Conservation (phyloP, 257 asterid species). For the Solanum virginianum region DNA sequence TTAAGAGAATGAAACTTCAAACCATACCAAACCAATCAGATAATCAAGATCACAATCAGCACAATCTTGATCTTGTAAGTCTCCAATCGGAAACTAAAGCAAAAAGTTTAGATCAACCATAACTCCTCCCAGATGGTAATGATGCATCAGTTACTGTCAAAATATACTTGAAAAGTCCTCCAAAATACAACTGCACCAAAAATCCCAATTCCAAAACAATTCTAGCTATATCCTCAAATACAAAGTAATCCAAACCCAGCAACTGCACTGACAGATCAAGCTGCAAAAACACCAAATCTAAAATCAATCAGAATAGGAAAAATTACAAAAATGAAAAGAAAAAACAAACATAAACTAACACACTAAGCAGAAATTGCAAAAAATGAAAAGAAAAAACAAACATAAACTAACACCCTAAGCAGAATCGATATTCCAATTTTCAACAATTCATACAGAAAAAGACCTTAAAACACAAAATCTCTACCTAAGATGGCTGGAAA, state of each 20-base stretch:
- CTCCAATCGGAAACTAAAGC: background rate
- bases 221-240: conserved; percentile 1
- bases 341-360: background rate
- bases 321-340: background rate
- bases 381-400: background rate
- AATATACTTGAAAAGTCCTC: conserved; percentile 7
- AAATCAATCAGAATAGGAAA: background rate
- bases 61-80: background rate
- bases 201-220: background rate
- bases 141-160: conserved; percentile 15
- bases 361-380: background rate
- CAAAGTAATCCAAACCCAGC: conserved; percentile 13
- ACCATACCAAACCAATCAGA: background rate
- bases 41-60: background rate
- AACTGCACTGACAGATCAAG: conserved; percentile 24
- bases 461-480: background rate
- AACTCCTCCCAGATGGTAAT: background rate
- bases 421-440: background rate
- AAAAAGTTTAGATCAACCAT: conserved; percentile 19
- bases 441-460: background rate
- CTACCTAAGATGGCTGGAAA: background rate
- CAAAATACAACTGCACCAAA: conserved; percentile 8
- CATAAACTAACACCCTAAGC: background rate
- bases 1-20: background rate
- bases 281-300: conserved; percentile 30